Evolutionary conservation across 2,329 filamentous ascomycete genomes (phyloP).

Genomic region (Claviceps pazoutovae): DNA sequence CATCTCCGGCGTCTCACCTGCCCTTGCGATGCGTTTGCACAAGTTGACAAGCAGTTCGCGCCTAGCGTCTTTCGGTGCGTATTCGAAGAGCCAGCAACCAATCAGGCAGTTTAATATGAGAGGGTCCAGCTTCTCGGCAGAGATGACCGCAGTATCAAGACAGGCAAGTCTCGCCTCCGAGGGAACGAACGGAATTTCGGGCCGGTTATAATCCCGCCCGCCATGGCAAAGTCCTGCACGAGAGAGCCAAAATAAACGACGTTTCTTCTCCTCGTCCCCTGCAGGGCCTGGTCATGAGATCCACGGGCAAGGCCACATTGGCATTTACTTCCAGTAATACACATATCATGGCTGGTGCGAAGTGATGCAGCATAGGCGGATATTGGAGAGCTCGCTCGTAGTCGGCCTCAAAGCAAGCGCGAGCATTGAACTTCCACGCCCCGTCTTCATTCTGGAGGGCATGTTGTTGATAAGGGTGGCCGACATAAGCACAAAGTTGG

Average conservation of each 20-base stretch:
- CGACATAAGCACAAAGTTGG: too few relatives aligned
- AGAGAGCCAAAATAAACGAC: conserved; percentile 32
- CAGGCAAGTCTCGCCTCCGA: conserved; percentile 29
- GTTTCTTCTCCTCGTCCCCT: conserved; percentile 2
- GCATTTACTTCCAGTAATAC: conserved; percentile 23
- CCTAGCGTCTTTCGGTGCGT: conserved; percentile 17
- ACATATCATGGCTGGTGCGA: too few relatives aligned
- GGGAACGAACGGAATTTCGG: conserved; percentile 3
- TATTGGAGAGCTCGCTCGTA: conserved; percentile 12
- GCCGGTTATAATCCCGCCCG: conserved; percentile 3
- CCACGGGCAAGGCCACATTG: conserved; percentile 23
- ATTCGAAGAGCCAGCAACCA: conserved; percentile 13
- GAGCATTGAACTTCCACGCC: conserved; percentile 18
- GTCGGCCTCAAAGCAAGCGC: conserved; percentile 23
- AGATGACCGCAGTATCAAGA: conserved; percentile 22
- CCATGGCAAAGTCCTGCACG: conserved; percentile 22
- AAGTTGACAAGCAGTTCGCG: conserved; percentile 14
- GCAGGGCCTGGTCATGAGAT: conserved; percentile 3
- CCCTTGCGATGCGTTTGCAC: conserved; percentile 17
- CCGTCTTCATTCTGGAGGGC: conserved; percentile 13
- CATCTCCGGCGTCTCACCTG: conserved; percentile 13
- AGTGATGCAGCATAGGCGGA: too few relatives aligned
- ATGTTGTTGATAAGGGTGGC: conserved; percentile 5
- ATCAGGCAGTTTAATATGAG: conserved; percentile 20
- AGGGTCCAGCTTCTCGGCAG: conserved; percentile 14